Evolutionary conservation across 73 alveolate species (phyloP).

Genomic region (Paraurostyla sp.): DNA sequence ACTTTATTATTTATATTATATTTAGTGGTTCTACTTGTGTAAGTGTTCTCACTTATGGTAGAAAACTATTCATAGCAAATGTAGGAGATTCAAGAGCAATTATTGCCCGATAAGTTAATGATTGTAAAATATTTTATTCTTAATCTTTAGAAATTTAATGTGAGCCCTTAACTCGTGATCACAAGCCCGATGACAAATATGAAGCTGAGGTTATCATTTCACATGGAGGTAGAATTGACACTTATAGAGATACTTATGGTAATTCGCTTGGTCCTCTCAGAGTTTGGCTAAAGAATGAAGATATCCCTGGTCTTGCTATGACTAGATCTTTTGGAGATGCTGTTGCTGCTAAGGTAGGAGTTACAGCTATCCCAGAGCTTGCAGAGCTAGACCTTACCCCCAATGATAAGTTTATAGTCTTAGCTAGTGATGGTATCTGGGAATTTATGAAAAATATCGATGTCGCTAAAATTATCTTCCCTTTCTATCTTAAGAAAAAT

Average conservation of each 20-base stretch:
- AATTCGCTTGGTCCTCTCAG: constrained; percentile 94
- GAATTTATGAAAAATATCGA: constrained; percentile 84
- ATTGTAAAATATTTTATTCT: not conserved
- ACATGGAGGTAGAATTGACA: constrained; percentile 92
- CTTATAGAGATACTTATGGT: constrained; percentile 82
- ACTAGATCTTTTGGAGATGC: constrained; percentile 97
- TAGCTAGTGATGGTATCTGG: constrained; percentile 98
- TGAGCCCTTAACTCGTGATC: constrained; percentile 84
- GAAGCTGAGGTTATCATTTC: constrained; percentile 90
- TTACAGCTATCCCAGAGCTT: constrained; percentile 83
- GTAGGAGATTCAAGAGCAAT: constrained; percentile 95
- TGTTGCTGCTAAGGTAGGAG: constrained; percentile 95
- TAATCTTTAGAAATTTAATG: not conserved
- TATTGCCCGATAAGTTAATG: constrained; percentile 26
- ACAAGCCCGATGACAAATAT: constrained; percentile 89
- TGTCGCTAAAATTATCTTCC: constrained; percentile 70
- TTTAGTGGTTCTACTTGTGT: constrained; percentile 96
- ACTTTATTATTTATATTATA: not conserved
- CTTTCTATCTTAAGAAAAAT: constrained; percentile 79
- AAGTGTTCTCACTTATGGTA: constrained; percentile 78
- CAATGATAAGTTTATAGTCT: constrained; percentile 90
- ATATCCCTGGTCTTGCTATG: constrained; percentile 99
- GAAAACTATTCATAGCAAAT: constrained; percentile 84
- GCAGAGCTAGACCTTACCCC: constrained; percentile 69
- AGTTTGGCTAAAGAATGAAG: constrained; percentile 93